Evolutionary conservation across 1,284 basidiomycete species (phyloP).

Genomic region (Agroathelia rolfsii): DNA sequence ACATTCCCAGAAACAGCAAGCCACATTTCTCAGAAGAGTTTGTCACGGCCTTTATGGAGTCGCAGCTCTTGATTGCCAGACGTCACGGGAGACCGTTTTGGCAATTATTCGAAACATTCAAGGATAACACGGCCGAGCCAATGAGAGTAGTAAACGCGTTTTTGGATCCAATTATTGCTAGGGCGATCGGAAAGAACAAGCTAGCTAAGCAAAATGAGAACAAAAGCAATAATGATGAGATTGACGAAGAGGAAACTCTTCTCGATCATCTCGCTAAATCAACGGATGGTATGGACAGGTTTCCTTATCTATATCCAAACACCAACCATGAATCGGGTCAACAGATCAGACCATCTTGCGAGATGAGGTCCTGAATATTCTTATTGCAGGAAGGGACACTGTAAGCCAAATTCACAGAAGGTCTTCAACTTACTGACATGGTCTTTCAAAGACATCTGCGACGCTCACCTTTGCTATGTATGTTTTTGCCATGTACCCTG

Average conservation of each 20-base stretch:
- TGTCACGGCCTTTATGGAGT: slow-evolving; percentile 22
- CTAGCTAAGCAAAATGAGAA: slow-evolving; percentile 1
- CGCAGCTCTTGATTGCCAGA: slow-evolving; percentile 18
- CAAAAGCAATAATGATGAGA: slow-evolving; percentile 7
- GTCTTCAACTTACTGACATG: neutral
- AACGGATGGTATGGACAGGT: slow-evolving; percentile 17
- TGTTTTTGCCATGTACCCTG: slow-evolving; percentile 40
- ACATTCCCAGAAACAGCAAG: no score
- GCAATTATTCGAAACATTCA: slow-evolving; percentile 13
- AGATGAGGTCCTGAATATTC: slow-evolving; percentile 37
- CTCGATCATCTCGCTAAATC: slow-evolving; percentile 20
- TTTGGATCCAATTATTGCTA: slow-evolving; percentile 20
- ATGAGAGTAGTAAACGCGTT: slow-evolving; percentile 13
- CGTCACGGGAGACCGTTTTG: slow-evolving; percentile 21
- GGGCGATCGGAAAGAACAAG: slow-evolving; percentile 17
- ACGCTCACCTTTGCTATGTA: slow-evolving; percentile 45
- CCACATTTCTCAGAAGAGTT: slow-evolving; percentile 18
- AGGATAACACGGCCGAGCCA: slow-evolving; percentile 12
- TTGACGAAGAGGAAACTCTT: slow-evolving; percentile 17
- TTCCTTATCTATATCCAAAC: no score
- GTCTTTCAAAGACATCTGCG: slow-evolving; percentile 31
- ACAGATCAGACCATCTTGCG: slow-evolving; percentile 26
- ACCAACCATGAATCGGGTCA: neutral
- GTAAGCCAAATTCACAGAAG: slow-evolving; percentile 15
- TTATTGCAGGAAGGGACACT: slow-evolving; percentile 34